phyloP scores from a whole-genome alignment of 2,329 filamentous ascomycete species.

The Fusarium domesticum region DNA sequence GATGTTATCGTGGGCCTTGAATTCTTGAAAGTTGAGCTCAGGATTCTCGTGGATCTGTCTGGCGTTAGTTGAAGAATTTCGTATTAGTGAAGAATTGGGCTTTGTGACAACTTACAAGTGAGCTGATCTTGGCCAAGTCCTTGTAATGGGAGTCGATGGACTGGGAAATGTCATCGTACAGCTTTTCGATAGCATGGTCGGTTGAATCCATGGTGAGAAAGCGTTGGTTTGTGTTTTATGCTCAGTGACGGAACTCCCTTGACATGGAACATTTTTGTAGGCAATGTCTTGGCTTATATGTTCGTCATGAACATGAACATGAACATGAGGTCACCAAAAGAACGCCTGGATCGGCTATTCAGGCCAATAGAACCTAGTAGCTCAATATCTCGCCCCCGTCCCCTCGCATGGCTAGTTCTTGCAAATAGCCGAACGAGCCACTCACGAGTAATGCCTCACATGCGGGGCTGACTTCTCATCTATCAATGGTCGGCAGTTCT shows the following conservation, averaged over 20 bases:
- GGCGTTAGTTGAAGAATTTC: neutral
- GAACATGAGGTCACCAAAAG: too few relatives aligned
- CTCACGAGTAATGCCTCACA: neutral
- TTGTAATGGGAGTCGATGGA: slow-evolving; percentile 12
- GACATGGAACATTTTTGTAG: too few relatives aligned
- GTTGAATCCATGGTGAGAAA: neutral
- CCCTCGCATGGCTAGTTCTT: neutral
- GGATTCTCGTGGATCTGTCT: slow-evolving; percentile 42
- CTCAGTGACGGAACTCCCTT: too few relatives aligned
- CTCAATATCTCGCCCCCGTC: neutral
- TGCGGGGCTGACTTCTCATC: neutral
- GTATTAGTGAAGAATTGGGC: neutral
- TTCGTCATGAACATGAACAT: too few relatives aligned
- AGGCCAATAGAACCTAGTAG: slow-evolving; percentile 1
- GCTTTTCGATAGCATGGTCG: neutral
- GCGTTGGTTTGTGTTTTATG: neutral
- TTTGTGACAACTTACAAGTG: slow-evolving; percentile 3
- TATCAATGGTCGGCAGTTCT: neutral
- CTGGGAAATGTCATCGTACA: slow-evolving; percentile 12
- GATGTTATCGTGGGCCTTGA: slow-evolving; percentile 41
- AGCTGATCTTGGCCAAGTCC: slow-evolving; percentile 14
- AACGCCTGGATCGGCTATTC: slow-evolving; percentile 5
- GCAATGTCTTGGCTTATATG: too few relatives aligned
- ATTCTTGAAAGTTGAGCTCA: slow-evolving; percentile 42
- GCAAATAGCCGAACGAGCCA: slow-evolving; percentile 18